These are phyloP conservation scores for Pseudogymnoascus sp. DNA, from an alignment of 2,329 filamentous ascomycete genomes.

Conservation along the genomic window DNA sequence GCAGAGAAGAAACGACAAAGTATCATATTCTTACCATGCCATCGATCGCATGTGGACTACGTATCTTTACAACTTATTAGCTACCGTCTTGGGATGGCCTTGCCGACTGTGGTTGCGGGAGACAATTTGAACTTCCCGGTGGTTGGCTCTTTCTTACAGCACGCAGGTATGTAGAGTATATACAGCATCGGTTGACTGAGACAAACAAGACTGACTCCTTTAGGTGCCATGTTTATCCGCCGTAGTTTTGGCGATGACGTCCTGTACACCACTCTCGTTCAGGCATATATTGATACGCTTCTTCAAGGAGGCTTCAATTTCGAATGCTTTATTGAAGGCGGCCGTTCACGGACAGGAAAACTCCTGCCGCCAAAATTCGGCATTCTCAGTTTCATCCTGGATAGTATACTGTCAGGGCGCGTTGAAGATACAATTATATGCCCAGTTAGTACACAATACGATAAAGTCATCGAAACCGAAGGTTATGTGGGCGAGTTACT, in stretches of 20 bases:
- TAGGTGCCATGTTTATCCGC: constrained; percentile 88
- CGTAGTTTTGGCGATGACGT: constrained; percentile 86
- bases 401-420: constrained; percentile 78
- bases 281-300: constrained; percentile 89
- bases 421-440: constrained; percentile 89
- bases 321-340: constrained; percentile 96
- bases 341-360: constrained; percentile 86
- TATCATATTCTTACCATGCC: constrained; percentile 90
- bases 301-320: constrained; percentile 88
- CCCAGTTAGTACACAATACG: constrained; percentile 94
- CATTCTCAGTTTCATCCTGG: constrained; percentile 83
- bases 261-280: constrained; percentile 85
- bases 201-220: constrained; percentile 6
- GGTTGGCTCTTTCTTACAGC: constrained; percentile 81
- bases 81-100: constrained; percentile 78
- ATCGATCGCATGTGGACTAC: constrained; percentile 93
- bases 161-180: constrained; percentile 51
- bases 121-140: constrained; percentile 95
- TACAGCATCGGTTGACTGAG: neutral
- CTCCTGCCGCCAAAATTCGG: constrained; percentile 91
- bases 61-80: constrained; percentile 92
- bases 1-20: constrained; percentile 84
- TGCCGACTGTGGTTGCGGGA: constrained; percentile 88
- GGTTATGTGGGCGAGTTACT: constrained; percentile 92
- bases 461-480: constrained; percentile 97